phyloP scores from a whole-genome alignment of 2,329 filamentous ascomycete genomes.

The Hirsutella minnesotensis region DNA sequence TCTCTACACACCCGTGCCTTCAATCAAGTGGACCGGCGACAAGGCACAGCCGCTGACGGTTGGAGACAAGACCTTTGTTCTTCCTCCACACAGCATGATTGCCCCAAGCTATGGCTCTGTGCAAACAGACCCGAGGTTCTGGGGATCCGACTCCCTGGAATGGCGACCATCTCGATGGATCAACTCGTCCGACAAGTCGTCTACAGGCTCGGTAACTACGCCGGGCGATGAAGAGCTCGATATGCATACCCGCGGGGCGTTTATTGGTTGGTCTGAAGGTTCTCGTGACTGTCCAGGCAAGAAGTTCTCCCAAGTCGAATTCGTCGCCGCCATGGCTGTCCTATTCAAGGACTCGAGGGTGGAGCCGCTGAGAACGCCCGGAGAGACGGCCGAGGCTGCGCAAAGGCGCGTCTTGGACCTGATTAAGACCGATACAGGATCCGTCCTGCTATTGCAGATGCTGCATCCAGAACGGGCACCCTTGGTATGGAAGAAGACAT shows the following conservation, averaged over 20 bases:
- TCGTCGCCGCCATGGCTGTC: background rate
- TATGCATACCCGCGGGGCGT: background rate
- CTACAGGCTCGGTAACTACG: too few species aligned
- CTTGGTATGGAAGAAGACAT: background rate
- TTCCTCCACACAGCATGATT: background rate
- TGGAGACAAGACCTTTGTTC: background rate
- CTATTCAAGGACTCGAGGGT: background rate
- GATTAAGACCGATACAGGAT: background rate
- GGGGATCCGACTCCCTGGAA: background rate
- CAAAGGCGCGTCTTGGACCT: background rate
- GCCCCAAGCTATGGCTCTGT: background rate
- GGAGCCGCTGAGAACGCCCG: background rate
- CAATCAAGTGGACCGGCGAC: background rate
- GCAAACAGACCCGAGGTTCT: conserved; percentile 2
- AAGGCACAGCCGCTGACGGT: background rate
- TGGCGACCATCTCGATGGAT: conserved; percentile 1
- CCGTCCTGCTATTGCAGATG: background rate
- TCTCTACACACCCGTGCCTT: background rate
- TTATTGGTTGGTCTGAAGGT: background rate
- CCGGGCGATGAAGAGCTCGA: background rate
- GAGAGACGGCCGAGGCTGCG: background rate
- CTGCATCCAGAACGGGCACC: background rate
- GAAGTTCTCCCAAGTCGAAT: background rate
- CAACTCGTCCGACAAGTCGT: background rate
- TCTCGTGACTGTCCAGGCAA: background rate